Evolutionary conservation across 2,329 filamentous ascomycete species (phyloP), one percentile per base, ranked within the genome.

Genomic region (Didymella arachidicola): DNA sequence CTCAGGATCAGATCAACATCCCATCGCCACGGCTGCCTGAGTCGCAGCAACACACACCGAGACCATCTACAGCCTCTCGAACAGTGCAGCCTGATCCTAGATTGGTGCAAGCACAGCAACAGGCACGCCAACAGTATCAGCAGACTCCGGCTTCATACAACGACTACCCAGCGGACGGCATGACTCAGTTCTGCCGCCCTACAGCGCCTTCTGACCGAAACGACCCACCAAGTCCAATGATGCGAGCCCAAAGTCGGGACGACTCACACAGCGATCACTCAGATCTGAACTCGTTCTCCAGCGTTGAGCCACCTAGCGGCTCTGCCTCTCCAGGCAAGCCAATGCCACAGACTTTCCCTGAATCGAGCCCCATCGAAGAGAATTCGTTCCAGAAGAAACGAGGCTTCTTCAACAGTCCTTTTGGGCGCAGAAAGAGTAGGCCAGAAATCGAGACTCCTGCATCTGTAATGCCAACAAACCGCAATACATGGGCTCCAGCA

Each of bases 161-260:
- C 68, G 92, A 95, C 10, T 97, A 97, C 74, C 93, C 94, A 0
- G 87, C 90, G 76, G 94, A 98, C 73, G 94, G 93, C 4, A 98
- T 98, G 93, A 97, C 94, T 0, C 96, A 98, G 86, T 89, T 97
- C 62, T 98, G 94, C 78, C 88, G 93, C 59, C 88, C 91, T 38
- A 90, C 88, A 4, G 85, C 89, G 38, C 84, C 84, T 48, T 89
- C 87, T n/a, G 87, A 89, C 79, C 86, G 79, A 77, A 93, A 84
- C 78, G 89, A 89, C 5, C 84, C 84, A 22, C 87, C 85, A 43
- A 89, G 87, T 61, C 86, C 88, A 25, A 87, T 86, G 48, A 87
- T 86, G 48, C 86, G 93, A 44, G 92, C 93, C 45, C 89, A 89
- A 14, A 97, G 92, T 75, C 87, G 91, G 64, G 93, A 96, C 71